A percentile compares a stretch with the other conserved stretches of the same genome.
These are phyloP conservation scores for Erigeron philadelphicus DNA, from an alignment of 140 eudicot species.

Conservation along the genomic window DNA sequence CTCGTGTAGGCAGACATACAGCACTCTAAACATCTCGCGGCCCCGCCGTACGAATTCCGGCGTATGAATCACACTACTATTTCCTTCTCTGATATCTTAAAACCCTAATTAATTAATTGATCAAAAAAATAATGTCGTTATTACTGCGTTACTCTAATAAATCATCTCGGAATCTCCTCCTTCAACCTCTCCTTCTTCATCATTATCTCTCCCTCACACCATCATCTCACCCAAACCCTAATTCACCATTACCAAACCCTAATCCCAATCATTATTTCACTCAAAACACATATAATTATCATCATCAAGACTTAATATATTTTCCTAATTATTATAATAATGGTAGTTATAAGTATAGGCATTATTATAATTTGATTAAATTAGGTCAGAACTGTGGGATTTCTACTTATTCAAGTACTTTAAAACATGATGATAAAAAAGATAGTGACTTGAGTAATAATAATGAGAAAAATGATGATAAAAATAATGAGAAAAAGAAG, in stretches of 20 bases:
- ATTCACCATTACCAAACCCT: constrained; percentile 12
- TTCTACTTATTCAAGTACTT: constrained; percentile 24
- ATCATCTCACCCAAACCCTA: constrained; percentile 16
- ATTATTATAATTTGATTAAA: constrained; percentile 19
- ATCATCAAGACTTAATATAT: not conserved
- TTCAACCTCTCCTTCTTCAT: constrained; percentile 2
- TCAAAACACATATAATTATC: not conserved
- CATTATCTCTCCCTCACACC: constrained; percentile 23
- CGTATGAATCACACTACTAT: no score
- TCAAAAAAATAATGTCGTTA: constrained; percentile 29
- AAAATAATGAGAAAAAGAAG: not conserved
- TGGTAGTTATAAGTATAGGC: constrained; percentile 12
- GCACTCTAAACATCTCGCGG: no score
- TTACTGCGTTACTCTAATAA: constrained; percentile 32
- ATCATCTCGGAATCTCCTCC: constrained; percentile 28
- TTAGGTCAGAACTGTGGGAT: constrained; percentile 32
- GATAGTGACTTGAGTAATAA: constrained; percentile 8
- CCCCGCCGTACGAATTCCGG: no score
- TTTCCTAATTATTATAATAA: not conserved
- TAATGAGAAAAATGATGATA: not conserved
- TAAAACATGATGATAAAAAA: constrained; percentile 4
- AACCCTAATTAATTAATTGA: not conserved
- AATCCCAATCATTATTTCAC: not conserved
- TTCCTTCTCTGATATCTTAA: not conserved
- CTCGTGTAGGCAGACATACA: no score